Percentiles rank a stretch among this genome's conserved stretches.
Conservation (phyloP, 2,329 filamentous ascomycete species). For the Aureobasidium sp. region DNA sequence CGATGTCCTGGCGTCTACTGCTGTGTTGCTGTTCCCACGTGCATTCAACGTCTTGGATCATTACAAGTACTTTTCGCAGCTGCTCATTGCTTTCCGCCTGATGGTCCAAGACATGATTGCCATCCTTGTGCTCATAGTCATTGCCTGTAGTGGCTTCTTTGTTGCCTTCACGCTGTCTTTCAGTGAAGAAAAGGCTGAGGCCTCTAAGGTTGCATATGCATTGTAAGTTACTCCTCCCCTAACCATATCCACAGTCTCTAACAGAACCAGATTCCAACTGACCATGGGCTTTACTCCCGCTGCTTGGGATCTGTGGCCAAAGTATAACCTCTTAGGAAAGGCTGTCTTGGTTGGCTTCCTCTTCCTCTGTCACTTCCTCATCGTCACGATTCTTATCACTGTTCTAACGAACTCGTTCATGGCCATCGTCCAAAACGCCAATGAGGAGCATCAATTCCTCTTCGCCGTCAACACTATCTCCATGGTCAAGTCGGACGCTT, state of each 20-base stretch:
- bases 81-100: slow-evolving; percentile 86
- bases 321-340: slow-evolving; percentile 72
- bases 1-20: slow-evolving; percentile 87
- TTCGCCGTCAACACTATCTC: slow-evolving; percentile 97
- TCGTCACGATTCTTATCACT: slow-evolving; percentile 89
- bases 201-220: slow-evolving; percentile 72
- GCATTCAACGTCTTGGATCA: slow-evolving; percentile 91
- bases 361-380: slow-evolving; percentile 90
- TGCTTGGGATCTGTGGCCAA: slow-evolving; percentile 83
- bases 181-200: slow-evolving; percentile 60
- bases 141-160: slow-evolving; percentile 90
- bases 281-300: slow-evolving; percentile 94
- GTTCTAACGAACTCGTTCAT: slow-evolving; percentile 97
- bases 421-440: slow-evolving; percentile 86
- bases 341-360: slow-evolving; percentile 72
- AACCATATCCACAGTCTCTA: neutral
- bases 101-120: slow-evolving; percentile 89
- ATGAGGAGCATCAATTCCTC: slow-evolving; percentile 84
- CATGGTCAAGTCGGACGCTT: slow-evolving; percentile 95
- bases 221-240: slow-evolving; percentile 36
- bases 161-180: slow-evolving; percentile 86
- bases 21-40: slow-evolving; percentile 80
- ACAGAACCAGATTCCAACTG: slow-evolving; percentile 61
- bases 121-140: slow-evolving; percentile 74
- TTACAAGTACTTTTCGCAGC: slow-evolving; percentile 91